Conservation (phyloP, 495 filamentous ascomycete genomes). For the Annulohypoxylon bovei region DNA sequence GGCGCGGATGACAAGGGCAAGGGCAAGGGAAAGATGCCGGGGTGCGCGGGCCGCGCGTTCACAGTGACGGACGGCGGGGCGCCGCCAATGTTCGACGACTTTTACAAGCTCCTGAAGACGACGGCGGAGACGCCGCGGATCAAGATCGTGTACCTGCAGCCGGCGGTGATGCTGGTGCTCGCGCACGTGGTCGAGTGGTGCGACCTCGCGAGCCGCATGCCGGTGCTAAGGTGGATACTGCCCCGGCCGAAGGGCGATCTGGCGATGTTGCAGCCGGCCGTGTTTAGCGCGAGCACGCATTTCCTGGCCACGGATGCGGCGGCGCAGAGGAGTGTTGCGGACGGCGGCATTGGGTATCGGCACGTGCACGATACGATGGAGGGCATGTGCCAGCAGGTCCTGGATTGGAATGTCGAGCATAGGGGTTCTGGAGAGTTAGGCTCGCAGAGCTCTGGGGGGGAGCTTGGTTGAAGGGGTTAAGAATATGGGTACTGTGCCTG, state of each 20-base stretch:
- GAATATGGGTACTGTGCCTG: constrained; percentile 2
- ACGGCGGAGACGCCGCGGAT: constrained; percentile 47
- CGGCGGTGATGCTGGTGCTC: constrained; percentile 58
- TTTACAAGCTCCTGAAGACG: constrained; percentile 41
- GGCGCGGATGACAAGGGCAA: constrained; percentile 35
- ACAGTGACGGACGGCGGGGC: constrained; percentile 52
- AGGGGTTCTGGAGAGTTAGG: not conserved
- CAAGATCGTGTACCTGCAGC: constrained; percentile 47
- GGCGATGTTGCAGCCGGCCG: constrained; percentile 59
- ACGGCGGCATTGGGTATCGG: constrained; percentile 64
- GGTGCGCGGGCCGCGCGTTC: constrained; percentile 56
- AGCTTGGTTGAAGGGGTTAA: constrained; percentile 8
- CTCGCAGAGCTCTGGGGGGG: not conserved
- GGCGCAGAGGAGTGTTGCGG: constrained; percentile 55
- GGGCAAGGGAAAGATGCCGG: constrained; percentile 47
- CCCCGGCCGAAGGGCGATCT: constrained; percentile 51
- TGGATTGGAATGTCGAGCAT: constrained; percentile 58
- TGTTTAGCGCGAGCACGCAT: constrained; percentile 57
- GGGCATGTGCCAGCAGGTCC: constrained; percentile 62
- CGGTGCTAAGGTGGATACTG: constrained; percentile 51
- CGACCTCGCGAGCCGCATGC: constrained; percentile 45
- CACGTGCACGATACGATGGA: constrained; percentile 57
- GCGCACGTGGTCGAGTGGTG: constrained; percentile 60
- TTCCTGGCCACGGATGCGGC: constrained; percentile 58
- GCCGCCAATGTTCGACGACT: constrained; percentile 47